phyloP scores from a whole-genome alignment of 2,329 filamentous ascomycete species.

The Akanthomyces muscarius region DNA sequence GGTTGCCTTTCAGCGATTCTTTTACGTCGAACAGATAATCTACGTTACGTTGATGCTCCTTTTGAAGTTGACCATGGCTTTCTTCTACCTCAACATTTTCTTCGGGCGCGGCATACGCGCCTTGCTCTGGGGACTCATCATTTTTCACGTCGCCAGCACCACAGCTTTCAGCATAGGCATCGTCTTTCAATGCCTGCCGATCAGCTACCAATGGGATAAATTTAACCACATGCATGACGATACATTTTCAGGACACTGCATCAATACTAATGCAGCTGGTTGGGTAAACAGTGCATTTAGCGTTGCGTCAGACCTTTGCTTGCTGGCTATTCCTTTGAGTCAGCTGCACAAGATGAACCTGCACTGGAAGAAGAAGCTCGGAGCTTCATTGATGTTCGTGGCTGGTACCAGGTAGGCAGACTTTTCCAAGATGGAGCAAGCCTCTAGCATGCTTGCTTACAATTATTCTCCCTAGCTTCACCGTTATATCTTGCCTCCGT shows the following conservation, averaged over 20 bases:
- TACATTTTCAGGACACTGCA: constrained; percentile 40
- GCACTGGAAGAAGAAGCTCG: constrained; percentile 40
- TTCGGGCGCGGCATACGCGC: constrained; percentile 32
- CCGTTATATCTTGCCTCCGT: constrained; percentile 30
- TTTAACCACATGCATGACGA: constrained; percentile 35
- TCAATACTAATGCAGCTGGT: constrained; percentile 40
- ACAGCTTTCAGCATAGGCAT: constrained; percentile 34
- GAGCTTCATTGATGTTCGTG: constrained; percentile 41
- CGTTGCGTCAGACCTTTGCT: constrained; percentile 44
- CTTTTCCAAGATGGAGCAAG: too few species aligned
- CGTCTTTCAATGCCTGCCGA: constrained; percentile 44
- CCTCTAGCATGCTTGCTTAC: not conserved
- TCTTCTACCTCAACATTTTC: constrained; percentile 50
- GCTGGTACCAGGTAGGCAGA: constrained; percentile 33
- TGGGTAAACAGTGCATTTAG: constrained; percentile 46
- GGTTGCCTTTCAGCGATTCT: constrained; percentile 36
- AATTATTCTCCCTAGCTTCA: constrained; percentile 21
- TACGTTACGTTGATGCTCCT: constrained; percentile 41
- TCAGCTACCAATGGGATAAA: constrained; percentile 44
- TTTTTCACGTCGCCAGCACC: constrained; percentile 32
- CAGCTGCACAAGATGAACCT: constrained; percentile 36
- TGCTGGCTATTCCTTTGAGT: constrained; percentile 43
- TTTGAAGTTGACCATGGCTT: constrained; percentile 44
- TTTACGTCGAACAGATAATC: constrained; percentile 35
- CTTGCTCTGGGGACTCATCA: constrained; percentile 35